These are phyloP conservation scores for Aspergillus brunneoviolaceus DNA, from an alignment of 2,329 filamentous ascomycete species.

Conservation along the genomic window DNA sequence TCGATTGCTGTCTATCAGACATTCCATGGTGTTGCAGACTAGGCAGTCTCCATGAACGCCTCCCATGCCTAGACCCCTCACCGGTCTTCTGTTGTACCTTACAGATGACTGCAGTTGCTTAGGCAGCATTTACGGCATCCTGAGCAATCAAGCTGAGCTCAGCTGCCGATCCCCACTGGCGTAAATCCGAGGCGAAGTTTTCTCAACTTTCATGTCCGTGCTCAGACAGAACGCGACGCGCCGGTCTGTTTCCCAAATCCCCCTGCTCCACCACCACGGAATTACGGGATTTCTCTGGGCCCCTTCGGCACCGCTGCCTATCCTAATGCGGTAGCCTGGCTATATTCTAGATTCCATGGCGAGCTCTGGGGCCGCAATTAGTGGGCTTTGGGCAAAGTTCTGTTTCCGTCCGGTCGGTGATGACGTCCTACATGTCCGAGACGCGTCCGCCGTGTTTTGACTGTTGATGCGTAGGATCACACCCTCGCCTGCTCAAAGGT, in stretches of 20 bases:
- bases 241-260: neutral
- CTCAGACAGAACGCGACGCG: constrained; percentile 4
- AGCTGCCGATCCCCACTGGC: constrained; percentile 1
- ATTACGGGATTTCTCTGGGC: constrained; percentile 15
- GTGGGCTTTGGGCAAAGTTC: neutral
- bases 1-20: neutral
- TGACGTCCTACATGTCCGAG: neutral
- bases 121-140: constrained; percentile 1
- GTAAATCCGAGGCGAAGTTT: constrained; percentile 3
- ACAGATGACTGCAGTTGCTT: constrained; percentile 2
- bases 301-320: neutral
- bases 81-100: neutral
- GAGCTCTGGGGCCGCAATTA: neutral
- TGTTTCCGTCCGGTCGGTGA: neutral
- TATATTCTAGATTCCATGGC: neutral
- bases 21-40: neutral
- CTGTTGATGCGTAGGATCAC: neutral
- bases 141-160: constrained; percentile 4
- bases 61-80: neutral
- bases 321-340: neutral
- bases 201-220: neutral
- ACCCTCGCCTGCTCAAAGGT: neutral
- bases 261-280: constrained; percentile 3
- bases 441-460: neutral
- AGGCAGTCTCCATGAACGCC: neutral